Evolutionary conservation across 1,284 basidiomycete genomes (phyloP).

Genomic region (Pseudozyma sp.): DNA sequence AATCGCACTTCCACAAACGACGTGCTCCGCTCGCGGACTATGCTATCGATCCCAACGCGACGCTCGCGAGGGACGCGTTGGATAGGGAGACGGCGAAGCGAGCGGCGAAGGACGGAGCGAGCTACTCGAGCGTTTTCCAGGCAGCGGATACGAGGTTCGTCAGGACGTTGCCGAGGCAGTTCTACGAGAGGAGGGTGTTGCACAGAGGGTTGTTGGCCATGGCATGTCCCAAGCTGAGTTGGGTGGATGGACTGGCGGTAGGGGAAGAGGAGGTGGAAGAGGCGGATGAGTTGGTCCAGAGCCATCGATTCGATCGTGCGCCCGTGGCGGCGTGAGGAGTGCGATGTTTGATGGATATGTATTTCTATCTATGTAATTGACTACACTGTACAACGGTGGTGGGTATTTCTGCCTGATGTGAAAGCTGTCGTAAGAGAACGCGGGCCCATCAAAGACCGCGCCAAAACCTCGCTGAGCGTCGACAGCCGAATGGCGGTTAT

Average conservation of each 20-base stretch:
- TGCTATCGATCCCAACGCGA: constrained; percentile 30
- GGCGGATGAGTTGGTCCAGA: constrained; percentile 54
- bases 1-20: constrained; percentile 66
- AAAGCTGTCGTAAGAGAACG: too few species aligned
- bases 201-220: constrained; percentile 65
- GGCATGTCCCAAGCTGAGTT: constrained; percentile 60
- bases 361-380: constrained; percentile 11
- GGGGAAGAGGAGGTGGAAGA: constrained; percentile 53
- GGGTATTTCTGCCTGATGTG: too few species aligned
- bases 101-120: constrained; percentile 15
- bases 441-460: too few species aligned
- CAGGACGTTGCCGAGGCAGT: constrained; percentile 53
- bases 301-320: constrained; percentile 25
- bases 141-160: constrained; percentile 60
- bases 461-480: too few species aligned
- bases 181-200: constrained; percentile 50
- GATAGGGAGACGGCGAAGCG: constrained; percentile 24
- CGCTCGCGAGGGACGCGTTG: constrained; percentile 20
- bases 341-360: too few species aligned
- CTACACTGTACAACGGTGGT: too few species aligned
- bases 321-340: not conserved
- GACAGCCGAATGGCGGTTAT: too few species aligned
- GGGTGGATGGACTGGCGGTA: constrained; percentile 64
- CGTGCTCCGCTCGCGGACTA: constrained; percentile 33
- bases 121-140: constrained; percentile 41